These are phyloP conservation scores for Puccinia sorghi DNA, from an alignment of 1,284 basidiomycete species.

Conservation along the genomic window DNA sequence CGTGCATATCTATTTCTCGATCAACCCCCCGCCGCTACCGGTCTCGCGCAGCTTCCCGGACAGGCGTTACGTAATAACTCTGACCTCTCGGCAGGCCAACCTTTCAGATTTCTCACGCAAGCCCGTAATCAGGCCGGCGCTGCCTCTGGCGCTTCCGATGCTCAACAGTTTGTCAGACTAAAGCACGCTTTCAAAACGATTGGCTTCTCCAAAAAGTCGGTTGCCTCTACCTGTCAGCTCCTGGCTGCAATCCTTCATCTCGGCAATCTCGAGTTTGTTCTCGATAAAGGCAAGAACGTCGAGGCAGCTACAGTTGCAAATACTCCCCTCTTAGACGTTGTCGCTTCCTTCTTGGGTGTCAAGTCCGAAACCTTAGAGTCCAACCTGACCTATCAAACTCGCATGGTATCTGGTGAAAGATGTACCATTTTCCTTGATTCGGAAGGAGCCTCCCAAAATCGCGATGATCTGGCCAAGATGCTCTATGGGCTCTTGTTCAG, in stretches of 20 bases:
- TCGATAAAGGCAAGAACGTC: conserved; percentile 74
- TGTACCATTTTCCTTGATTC: conserved; percentile 95
- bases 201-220: conserved; percentile 86
- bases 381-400: conserved; percentile 87
- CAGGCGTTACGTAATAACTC: conserved; percentile 50
- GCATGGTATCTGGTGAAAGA: conserved; percentile 86
- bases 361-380: conserved; percentile 72
- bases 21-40: conserved; percentile 78
- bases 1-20: conserved; percentile 78
- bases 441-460: conserved; percentile 85
- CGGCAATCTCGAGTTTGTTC: conserved; percentile 86
- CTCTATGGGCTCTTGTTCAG: conserved; percentile 92
- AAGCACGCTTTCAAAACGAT: conserved; percentile 90
- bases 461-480: conserved; percentile 88
- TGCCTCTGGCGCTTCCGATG: conserved; percentile 65
- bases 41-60: conserved; percentile 63
- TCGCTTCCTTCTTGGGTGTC: conserved; percentile 89
- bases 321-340: conserved; percentile 72
- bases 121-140: conserved; percentile 34
- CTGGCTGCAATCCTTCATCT: conserved; percentile 92
- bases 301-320: conserved; percentile 86
- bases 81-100: conserved; percentile 60
- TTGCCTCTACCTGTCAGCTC: conserved; percentile 91
- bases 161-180: conserved; percentile 80
- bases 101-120: conserved; percentile 40